These are phyloP conservation scores for Ophiostoma pallidulum DNA, from an alignment of 2,329 filamentous ascomycete genomes.

Conservation along the genomic window DNA sequence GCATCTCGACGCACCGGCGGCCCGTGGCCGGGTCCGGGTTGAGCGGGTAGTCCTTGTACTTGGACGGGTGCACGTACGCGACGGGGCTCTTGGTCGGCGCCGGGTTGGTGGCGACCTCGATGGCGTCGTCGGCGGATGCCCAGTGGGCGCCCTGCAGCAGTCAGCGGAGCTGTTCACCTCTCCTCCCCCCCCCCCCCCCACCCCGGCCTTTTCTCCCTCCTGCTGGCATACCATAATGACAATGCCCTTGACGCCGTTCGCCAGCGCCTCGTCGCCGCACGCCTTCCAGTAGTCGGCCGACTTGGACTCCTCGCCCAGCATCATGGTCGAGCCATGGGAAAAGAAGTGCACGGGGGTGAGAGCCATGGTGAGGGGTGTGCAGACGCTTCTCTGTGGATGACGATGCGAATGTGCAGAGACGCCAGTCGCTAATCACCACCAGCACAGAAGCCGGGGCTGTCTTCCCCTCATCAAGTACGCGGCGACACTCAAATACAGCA, in stretches of 20 bases:
- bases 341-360: slow-evolving; percentile 53
- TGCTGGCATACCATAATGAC: slow-evolving; percentile 64
- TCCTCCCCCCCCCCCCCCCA: no score
- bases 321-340: slow-evolving; percentile 64
- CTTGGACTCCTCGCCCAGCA: slow-evolving; percentile 54
- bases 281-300: slow-evolving; percentile 58
- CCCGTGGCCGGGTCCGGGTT: slow-evolving; percentile 48
- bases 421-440: no score
- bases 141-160: slow-evolving; percentile 51
- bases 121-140: slow-evolving; percentile 45
- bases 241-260: slow-evolving; percentile 49
- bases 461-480: no score
- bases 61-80: slow-evolving; percentile 55
- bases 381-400: no score
- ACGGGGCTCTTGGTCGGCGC: slow-evolving; percentile 52
- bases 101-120: slow-evolving; percentile 54
- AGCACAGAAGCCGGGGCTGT: no score
- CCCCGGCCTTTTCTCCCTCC: no score
- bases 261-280: slow-evolving; percentile 53
- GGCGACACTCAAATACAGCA: no score
- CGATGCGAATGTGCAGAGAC: no score
- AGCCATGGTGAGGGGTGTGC: background rate
- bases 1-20: slow-evolving; percentile 38
- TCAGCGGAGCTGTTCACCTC: no score
- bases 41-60: slow-evolving; percentile 54